phyloP scores from a whole-genome alignment of 2,329 filamentous ascomycete species.

The Nothopassalora personata region DNA sequence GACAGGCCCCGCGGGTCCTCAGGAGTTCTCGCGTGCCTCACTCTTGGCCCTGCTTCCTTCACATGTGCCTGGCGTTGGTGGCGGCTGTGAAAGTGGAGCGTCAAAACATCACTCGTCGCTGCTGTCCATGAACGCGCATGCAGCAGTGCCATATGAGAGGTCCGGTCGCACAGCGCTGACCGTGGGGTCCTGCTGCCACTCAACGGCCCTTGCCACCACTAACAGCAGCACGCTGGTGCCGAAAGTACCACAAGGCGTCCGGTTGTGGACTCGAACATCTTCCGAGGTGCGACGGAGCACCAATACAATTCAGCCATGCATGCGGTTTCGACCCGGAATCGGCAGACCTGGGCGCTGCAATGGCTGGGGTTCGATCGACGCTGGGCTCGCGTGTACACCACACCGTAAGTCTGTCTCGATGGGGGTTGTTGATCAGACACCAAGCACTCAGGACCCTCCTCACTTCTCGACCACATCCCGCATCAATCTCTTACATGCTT shows the following conservation, averaged over 20 bases:
- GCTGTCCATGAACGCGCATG: background rate
- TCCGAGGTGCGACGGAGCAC: slow-evolving; percentile 18
- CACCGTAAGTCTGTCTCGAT: slow-evolving; percentile 19
- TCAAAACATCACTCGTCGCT: slow-evolving; percentile 1
- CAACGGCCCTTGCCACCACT: background rate
- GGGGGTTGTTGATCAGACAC: slow-evolving; percentile 2
- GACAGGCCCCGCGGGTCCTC: background rate
- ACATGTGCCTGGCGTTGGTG: slow-evolving; percentile 1
- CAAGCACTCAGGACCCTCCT: background rate
- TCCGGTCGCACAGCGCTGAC: slow-evolving; percentile 2
- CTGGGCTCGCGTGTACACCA: slow-evolving; percentile 18
- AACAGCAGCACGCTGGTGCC: slow-evolving; percentile 11
- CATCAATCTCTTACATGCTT: slow-evolving; percentile 5
- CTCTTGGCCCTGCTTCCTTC: background rate
- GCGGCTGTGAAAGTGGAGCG: background rate
- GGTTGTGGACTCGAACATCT: slow-evolving; percentile 12
- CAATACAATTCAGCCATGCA: slow-evolving; percentile 15
- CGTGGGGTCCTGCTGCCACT: slow-evolving; percentile 1
- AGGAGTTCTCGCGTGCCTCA: background rate
- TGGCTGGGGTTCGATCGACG: slow-evolving; percentile 12
- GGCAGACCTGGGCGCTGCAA: slow-evolving; percentile 10
- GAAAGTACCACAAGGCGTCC: slow-evolving; percentile 18
- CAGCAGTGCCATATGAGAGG: slow-evolving; percentile 4
- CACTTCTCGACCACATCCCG: background rate
- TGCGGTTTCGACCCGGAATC: slow-evolving; percentile 10